Evolutionary conservation across 2,329 filamentous ascomycete genomes (phyloP), one percentile per base, ranked within the genome.

Genomic region (Aspergillus brasiliensis): DNA sequence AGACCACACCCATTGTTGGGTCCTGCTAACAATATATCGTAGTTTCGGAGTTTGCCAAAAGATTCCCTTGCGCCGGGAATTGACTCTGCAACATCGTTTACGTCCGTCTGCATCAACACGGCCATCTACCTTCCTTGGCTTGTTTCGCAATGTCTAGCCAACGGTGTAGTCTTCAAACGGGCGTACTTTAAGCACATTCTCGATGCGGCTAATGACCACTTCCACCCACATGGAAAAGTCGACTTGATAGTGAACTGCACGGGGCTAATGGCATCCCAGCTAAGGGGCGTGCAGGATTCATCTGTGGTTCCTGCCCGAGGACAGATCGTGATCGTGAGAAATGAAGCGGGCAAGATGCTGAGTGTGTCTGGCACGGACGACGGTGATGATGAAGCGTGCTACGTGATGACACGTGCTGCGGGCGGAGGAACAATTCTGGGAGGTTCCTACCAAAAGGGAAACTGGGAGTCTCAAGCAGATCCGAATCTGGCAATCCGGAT

Each of bases 41-140:
- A 83, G 81, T 92, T 87, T 74, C 84, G 85, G 46, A 78, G 86
- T 59, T 75, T 92, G 5, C 69, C 81, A 8, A 74, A 82, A 38
- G 57, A 68, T 2, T 81, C 87, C 64, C 78, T 95, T 1, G 84
- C 86, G 0, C 66, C 77, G 0, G 90, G 84, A n/a, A 84, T 88
- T 57, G 87, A 91, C 59, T 88, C 87, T 4, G 91, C 87, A 25
- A 89, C 85, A 49, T 81, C 83, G 59, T 96, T 94, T 75, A 91
- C 86, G 5, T 92, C 90, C 0, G 87, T 96, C 46, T 97, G 92
- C 78, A 92, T 97, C 73, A 97, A 97, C 77, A 90, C 90, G 0
- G 86, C 90, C 53, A 78, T 96, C 58, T 97, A 96, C 77, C 86
- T 97, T 3, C 86, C 90, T 3, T 97, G 90, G 86, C 86, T 97